phyloP scores from a whole-genome alignment of 1,139 yeast genomes.

The Taphrina populina region DNA sequence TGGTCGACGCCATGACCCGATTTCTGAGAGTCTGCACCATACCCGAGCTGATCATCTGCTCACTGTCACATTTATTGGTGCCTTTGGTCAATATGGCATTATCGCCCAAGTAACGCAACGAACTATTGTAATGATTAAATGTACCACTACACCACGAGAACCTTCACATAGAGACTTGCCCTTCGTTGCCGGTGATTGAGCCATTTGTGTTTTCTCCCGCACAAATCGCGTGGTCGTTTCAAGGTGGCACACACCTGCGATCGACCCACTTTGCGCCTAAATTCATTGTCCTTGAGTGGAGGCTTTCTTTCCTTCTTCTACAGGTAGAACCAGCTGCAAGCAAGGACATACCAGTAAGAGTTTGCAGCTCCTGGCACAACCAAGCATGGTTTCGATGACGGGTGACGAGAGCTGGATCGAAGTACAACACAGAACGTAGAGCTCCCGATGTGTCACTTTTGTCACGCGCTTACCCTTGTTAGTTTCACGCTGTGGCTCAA shows the following conservation, averaged over 20 bases:
- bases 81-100: constrained; percentile 5
- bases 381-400: constrained; percentile 5
- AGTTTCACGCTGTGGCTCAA: constrained; percentile 34
- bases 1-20: not conserved
- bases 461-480: not conserved
- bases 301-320: too few species aligned
- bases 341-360: not conserved
- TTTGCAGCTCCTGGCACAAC: not conserved
- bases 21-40: not conserved
- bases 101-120: too few species aligned
- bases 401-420: constrained; percentile 34
- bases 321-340: not conserved
- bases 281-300: too few species aligned
- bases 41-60: not conserved
- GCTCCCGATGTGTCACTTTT: constrained; percentile 3
- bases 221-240: too few species aligned
- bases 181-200: too few species aligned
- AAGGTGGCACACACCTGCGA: too few species aligned
- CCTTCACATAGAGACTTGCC: too few species aligned
- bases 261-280: too few species aligned
- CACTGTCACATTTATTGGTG: not conserved
- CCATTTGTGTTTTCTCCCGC: too few species aligned
- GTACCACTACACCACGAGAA: too few species aligned
- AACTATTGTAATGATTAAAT: too few species aligned
- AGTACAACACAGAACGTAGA: constrained; percentile 36